A percentile compares a stretch with the other conserved stretches of the same genome.
phyloP scores from a whole-genome alignment of 305 asterid species.

The Ilex paraguariensis region DNA sequence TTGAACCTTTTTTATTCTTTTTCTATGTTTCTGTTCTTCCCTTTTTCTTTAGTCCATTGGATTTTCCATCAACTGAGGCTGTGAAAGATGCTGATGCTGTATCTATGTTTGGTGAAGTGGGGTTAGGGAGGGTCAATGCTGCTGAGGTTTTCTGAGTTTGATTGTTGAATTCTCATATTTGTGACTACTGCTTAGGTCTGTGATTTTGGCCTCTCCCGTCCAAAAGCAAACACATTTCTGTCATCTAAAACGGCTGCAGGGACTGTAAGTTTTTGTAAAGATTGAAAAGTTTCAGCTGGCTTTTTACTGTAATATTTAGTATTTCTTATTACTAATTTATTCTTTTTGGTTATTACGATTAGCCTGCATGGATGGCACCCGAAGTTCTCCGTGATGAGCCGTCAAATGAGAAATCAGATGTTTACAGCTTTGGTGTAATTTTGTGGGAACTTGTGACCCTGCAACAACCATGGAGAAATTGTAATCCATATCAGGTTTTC shows the following conservation, averaged over 20 bases:
- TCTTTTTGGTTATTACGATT: not conserved
- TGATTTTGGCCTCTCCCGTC: constrained; percentile 1
- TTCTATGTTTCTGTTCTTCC: not conserved
- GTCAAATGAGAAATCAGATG: not conserved
- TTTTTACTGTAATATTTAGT: not conserved
- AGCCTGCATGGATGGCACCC: constrained; percentile 1
- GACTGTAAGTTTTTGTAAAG: not conserved
- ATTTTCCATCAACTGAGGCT: not conserved
- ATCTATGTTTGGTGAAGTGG: too few species aligned
- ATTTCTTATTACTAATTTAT: not conserved
- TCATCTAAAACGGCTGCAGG: constrained; percentile 3
- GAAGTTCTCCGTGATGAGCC: constrained; percentile 2
- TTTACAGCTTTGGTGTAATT: not conserved
- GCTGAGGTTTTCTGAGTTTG: too few species aligned
- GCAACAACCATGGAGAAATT: not conserved
- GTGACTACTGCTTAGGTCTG: not conserved
- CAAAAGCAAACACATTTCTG: not conserved
- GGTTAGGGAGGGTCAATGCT: too few species aligned
- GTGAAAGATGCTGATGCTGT: too few species aligned
- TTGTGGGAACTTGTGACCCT: constrained; percentile 1
- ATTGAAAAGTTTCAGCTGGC: not conserved
- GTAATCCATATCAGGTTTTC: not conserved
- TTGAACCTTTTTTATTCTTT: not conserved
- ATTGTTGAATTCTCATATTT: not conserved
- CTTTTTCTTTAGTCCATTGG: not conserved